Evolutionary conservation across 805 yeast species (phyloP).

Genomic region (Yarrowia keelungensis): DNA sequence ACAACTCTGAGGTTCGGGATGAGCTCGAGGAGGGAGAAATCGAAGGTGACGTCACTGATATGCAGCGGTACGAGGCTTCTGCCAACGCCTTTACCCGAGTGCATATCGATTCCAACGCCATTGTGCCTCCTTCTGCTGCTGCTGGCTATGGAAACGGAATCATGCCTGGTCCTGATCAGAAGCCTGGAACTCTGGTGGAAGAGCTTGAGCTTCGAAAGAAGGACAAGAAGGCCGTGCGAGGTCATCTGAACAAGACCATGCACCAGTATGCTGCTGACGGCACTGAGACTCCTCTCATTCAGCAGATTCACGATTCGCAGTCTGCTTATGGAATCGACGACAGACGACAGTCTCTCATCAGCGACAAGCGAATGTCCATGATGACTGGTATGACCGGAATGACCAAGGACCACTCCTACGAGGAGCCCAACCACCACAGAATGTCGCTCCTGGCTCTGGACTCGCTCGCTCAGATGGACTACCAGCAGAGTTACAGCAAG

Average conservation of each 20-base stretch:
- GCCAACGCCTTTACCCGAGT: conserved; percentile 24
- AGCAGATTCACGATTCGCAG: conserved; percentile 1
- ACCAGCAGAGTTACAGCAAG: conserved; percentile 21
- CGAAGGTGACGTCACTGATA: conserved; percentile 5
- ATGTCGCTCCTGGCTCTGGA: conserved; percentile 25
- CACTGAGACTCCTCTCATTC: conserved; percentile 25
- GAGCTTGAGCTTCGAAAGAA: conserved; percentile 51
- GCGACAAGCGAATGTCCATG: conserved; percentile 9
- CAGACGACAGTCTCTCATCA: background rate
- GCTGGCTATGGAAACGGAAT: conserved; percentile 25
- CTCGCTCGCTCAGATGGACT: conserved; percentile 27
- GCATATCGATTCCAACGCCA: conserved; percentile 17
- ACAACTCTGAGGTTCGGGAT: conserved; percentile 15
- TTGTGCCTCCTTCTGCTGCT: conserved; percentile 15
- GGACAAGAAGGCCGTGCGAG: conserved; percentile 43
- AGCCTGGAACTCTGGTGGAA: conserved; percentile 50
- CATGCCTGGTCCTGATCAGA: conserved; percentile 38
- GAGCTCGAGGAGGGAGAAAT: conserved; percentile 5
- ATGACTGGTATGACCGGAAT: conserved; percentile 8
- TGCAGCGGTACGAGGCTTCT: conserved; percentile 24
- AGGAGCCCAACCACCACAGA: conserved; percentile 14
- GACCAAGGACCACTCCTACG: conserved; percentile 21
- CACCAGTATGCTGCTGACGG: conserved; percentile 29
- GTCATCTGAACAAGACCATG: conserved; percentile 24
- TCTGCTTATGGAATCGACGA: conserved; percentile 18